These are phyloP conservation scores for Trichoderma sp. DNA, from an alignment of 2,329 filamentous ascomycete species.

Conservation along the genomic window DNA sequence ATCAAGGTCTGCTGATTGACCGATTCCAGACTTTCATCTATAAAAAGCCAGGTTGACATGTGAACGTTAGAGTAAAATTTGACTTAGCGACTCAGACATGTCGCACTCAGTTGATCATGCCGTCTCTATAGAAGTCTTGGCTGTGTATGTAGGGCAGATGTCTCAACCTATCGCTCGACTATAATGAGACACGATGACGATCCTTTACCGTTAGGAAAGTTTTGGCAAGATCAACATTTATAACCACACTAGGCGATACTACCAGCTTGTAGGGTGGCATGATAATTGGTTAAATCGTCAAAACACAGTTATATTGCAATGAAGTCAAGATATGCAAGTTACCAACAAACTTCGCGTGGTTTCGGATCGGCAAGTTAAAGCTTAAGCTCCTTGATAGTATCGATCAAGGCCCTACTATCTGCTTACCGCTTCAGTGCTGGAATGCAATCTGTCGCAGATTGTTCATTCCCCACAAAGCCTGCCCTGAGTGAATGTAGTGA, in stretches of 20 bases:
- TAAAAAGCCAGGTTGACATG: neutral
- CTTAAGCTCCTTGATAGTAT: neutral
- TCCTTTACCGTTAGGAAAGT: neutral
- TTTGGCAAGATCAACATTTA: neutral
- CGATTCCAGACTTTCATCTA: neutral
- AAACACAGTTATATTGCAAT: neutral
- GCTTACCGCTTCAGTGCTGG: neutral
- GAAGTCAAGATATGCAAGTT: neutral
- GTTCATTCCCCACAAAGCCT: neutral
- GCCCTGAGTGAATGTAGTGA: neutral
- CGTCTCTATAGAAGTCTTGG: neutral
- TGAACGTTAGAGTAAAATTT: neutral
- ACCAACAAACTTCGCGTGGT: accelerated
- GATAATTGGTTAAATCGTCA: neutral
- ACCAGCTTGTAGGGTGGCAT: neutral
- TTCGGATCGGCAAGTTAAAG: neutral
- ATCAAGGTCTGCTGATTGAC: neutral
- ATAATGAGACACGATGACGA: neutral
- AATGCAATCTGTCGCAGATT: neutral
- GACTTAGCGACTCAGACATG: neutral
- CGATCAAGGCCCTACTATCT: neutral
- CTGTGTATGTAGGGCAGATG: neutral
- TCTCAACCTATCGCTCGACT: neutral
- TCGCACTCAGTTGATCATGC: neutral
- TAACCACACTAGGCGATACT: neutral